Conservation (phyloP, 306 rosid genomes). For the Geum urbanum region DNA sequence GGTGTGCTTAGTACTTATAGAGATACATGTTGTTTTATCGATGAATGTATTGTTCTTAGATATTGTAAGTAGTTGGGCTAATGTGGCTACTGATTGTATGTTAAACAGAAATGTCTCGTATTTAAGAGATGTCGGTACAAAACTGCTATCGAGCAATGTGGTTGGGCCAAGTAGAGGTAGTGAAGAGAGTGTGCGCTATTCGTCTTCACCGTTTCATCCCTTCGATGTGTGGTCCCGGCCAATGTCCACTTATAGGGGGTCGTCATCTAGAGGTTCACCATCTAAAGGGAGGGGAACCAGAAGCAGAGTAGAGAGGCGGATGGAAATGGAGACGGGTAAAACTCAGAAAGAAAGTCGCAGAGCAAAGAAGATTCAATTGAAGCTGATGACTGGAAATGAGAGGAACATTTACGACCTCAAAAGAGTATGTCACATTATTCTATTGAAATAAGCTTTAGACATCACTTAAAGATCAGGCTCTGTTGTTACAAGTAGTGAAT, state of each 20-base stretch:
- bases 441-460: not conserved
- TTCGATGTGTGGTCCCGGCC: conserved; percentile 48
- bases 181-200: conserved; percentile 31
- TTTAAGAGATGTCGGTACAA: conserved; percentile 30
- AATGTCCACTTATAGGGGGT: conserved; percentile 60
- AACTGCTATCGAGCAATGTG: conserved; percentile 34
- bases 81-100: not conserved
- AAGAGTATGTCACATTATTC: conserved; percentile 52
- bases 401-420: conserved; percentile 83
- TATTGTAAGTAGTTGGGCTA: not conserved
- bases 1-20: not conserved
- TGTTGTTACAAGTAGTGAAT: conserved; percentile 10
- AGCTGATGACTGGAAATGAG: conserved; percentile 94
- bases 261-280: conserved; percentile 49
- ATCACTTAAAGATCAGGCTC: conserved; percentile 6
- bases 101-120: conserved; percentile 43
- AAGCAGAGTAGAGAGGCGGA: conserved; percentile 84
- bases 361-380: conserved; percentile 79
- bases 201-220: conserved; percentile 33
- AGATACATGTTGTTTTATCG: not conserved
- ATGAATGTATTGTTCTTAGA: not conserved
- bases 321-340: conserved; percentile 89
- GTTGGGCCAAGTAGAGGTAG: conserved; percentile 25
- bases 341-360: conserved; percentile 80
- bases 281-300: conserved; percentile 85